Evolutionary conservation across 345 rosid species (phyloP).

Genomic region (Trapa bicornis): DNA sequence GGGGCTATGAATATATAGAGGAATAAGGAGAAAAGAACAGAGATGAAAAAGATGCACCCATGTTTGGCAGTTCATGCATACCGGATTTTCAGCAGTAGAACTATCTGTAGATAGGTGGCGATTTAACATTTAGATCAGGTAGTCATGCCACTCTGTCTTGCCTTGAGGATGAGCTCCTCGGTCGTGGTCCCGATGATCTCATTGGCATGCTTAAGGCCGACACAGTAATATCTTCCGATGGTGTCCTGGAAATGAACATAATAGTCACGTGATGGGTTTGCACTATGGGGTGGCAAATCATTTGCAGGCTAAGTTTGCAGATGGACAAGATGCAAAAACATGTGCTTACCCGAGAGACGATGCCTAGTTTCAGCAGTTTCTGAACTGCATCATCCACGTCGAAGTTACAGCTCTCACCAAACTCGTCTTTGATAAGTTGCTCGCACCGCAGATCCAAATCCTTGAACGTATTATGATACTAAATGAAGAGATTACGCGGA

Average conservation of each 20-base stretch:
- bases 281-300: no score
- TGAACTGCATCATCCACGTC: slow-evolving; percentile 88
- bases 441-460: slow-evolving; percentile 77
- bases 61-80: no score
- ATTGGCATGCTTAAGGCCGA: slow-evolving; percentile 69
- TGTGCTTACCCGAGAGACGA: slow-evolving; percentile 54
- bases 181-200: slow-evolving; percentile 85
- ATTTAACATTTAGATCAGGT: not conserved
- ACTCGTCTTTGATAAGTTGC: slow-evolving; percentile 74
- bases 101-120: no score
- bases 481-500: not conserved
- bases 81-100: no score
- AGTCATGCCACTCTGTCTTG: slow-evolving; percentile 31
- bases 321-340: not conserved
- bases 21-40: no score
- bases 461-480: slow-evolving; percentile 24
- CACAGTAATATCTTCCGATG: slow-evolving; percentile 61
- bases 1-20: no score
- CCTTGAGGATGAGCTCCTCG: slow-evolving; percentile 82
- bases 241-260: slow-evolving; percentile 34
- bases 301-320: no score
- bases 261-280: no score
- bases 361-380: slow-evolving; percentile 76
- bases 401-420: slow-evolving; percentile 70
- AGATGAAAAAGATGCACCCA: no score